Base-by-base conservation (phyloP, 495 filamentous ascomycete species). In the Aspergillus cristatus region DNA sequence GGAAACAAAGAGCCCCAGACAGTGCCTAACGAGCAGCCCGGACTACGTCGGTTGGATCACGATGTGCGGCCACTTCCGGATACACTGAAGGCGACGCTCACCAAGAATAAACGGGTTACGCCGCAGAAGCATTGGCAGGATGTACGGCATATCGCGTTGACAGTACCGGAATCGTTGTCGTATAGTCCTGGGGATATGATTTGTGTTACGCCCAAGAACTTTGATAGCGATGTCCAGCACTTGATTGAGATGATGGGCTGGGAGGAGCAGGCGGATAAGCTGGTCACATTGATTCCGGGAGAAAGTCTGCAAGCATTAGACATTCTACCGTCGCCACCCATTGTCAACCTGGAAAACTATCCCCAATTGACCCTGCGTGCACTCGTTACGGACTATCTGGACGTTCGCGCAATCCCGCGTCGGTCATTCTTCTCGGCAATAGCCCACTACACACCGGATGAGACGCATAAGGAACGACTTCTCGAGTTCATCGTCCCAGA, bases 71-170 rank as follows among this genome's bases (percentile, higher is more conserved):
- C 78, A 0, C 68, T 86, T 16, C 73, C 74, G 1, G 58, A 62
- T 15, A 58, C 68, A 2, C 49, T 69, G 17, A 49, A 52, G 2
- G 60, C 60, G 17, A 68, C 54, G 1, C 44, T 75, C 6, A 49
- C 53, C 0, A 40, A 63, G 15, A 94, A 95, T 51, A 55, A 58
- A n/a, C 74, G 89, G 18, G 50, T 94, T 1, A 97, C 91, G 0
- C 76, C 88, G 2, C 30, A 46, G 6, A 63, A 56, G 6, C 91
- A 99, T 57, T 96, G 86, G 82, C 91, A 99, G 57, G 93, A 97
- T 66, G 91, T 97, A 20, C 80, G 91, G 2, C 74, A 79, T 35
- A 60, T 96, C n/a, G 57, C 53, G 1, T 64, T 94, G 12, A 65
- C 67, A 0, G 53, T 79, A 2, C 42, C 65, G 0, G 53, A 65